Conservation (phyloP, 306 rosid genomes). For the Acmispon strigosus region DNA sequence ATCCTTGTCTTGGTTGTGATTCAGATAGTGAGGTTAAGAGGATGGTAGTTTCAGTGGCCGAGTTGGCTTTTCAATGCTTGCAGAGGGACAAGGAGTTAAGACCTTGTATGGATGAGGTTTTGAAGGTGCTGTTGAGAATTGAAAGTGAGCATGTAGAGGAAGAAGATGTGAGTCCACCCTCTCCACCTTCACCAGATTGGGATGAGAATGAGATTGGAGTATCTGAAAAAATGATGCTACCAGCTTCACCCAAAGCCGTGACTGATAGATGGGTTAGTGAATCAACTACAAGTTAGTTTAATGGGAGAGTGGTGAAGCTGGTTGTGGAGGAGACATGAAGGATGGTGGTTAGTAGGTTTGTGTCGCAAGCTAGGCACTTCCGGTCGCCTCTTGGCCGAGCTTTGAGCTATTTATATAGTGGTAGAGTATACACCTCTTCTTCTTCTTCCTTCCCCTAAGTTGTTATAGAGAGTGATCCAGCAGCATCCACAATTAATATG, state of each 20-base stretch:
- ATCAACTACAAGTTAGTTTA: constrained; percentile 14
- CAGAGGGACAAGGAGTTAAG: constrained; percentile 58
- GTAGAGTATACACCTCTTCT: no score
- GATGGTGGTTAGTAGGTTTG: no score
- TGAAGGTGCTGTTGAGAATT: constrained; percentile 38
- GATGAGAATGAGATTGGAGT: constrained; percentile 34
- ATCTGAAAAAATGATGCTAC: constrained; percentile 8
- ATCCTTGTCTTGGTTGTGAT: constrained; percentile 48
- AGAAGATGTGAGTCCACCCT: neutral
- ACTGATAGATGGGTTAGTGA: constrained; percentile 49
- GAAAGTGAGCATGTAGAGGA: constrained; percentile 26
- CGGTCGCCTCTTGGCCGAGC: no score
- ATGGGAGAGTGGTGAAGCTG: no score
- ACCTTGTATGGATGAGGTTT: constrained; percentile 71
- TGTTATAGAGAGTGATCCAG: no score
- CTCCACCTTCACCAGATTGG: constrained; percentile 35
- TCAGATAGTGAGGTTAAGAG: constrained; percentile 37
- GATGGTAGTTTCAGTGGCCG: constrained; percentile 57
- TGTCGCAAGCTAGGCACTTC: no score
- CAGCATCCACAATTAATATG: no score
- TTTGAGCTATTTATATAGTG: no score
- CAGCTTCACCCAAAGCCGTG: constrained; percentile 45
- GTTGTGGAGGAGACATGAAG: no score
- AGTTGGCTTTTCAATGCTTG: constrained; percentile 70
- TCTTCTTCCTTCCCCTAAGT: no score